A percentile compares a stretch with the other conserved stretches of the same genome.
Conservation (phyloP, 2,329 filamentous ascomycete species). For the Nothopassalora personata region DNA sequence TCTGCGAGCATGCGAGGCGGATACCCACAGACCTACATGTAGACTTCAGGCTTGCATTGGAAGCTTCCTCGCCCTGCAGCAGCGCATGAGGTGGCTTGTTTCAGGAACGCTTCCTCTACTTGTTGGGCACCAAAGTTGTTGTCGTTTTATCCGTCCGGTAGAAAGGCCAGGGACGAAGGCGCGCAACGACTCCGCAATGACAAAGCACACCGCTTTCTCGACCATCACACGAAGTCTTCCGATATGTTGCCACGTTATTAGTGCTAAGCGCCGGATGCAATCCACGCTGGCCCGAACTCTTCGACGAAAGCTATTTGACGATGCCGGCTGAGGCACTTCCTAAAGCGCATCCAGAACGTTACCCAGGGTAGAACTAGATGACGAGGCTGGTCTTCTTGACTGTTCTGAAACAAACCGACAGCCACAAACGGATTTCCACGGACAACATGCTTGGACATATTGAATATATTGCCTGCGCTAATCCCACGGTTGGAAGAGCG, state of each 20-base stretch:
- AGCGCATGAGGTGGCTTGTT: neutral
- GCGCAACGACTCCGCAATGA: neutral
- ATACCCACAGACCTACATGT: neutral
- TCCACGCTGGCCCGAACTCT: neutral
- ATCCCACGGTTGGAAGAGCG: neutral
- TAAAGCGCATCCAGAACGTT: too few relatives aligned
- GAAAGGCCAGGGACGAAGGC: neutral
- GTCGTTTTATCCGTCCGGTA: neutral
- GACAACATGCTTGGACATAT: neutral
- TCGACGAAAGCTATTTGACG: neutral
- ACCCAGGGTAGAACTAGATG: too few relatives aligned
- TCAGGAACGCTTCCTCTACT: neutral
- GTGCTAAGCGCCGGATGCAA: neutral
- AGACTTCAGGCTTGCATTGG: neutral
- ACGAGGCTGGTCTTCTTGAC: neutral
- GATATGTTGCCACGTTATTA: neutral
- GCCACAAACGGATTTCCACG: neutral
- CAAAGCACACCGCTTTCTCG: slow-evolving; percentile 1
- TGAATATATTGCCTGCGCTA: neutral
- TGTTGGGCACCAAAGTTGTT: too few relatives aligned
- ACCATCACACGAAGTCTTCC: neutral
- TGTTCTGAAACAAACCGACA: neutral
- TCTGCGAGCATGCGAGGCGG: neutral
- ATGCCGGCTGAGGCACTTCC: neutral
- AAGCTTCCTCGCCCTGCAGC: neutral